Evolutionary conservation across 345 rosid species (phyloP).

Genomic region (Clarkia xantiana): DNA sequence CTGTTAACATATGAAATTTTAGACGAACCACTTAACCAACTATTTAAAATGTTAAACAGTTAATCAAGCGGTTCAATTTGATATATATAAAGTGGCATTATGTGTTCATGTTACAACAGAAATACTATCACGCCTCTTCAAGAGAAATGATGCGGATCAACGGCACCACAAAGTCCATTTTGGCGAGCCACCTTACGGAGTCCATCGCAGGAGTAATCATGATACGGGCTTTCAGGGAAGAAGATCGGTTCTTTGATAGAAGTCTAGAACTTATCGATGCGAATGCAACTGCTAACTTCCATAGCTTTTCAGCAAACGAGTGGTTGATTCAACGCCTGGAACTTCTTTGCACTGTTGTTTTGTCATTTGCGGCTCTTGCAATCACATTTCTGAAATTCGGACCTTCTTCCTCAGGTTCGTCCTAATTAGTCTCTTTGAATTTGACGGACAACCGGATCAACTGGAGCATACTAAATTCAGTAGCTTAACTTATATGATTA

Average conservation of each 20-base stretch:
- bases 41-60: no score
- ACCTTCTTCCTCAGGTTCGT: slow-evolving; percentile 35
- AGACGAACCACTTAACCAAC: no score
- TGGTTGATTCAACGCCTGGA: slow-evolving; percentile 56
- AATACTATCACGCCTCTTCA: slow-evolving; percentile 37
- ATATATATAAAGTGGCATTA: no score
- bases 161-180: slow-evolving; percentile 44
- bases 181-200: slow-evolving; percentile 46
- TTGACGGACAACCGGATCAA: no score
- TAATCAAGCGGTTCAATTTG: no score
- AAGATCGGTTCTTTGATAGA: slow-evolving; percentile 37
- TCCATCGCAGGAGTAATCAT: slow-evolving; percentile 44
- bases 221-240: slow-evolving; percentile 45
- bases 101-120: slow-evolving; percentile 14
- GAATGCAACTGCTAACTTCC: slow-evolving; percentile 42
- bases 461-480: no score
- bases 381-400: slow-evolving; percentile 38
- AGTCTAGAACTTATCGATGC: slow-evolving; percentile 30
- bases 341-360: slow-evolving; percentile 28
- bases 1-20: no score
- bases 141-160: slow-evolving; percentile 46
- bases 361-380: slow-evolving; percentile 42
- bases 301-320: slow-evolving; percentile 37
- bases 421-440: no score
- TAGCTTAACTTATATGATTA: no score